Conservation (phyloP, 768 basidiomycete species). For the Collybia sp. region DNA sequence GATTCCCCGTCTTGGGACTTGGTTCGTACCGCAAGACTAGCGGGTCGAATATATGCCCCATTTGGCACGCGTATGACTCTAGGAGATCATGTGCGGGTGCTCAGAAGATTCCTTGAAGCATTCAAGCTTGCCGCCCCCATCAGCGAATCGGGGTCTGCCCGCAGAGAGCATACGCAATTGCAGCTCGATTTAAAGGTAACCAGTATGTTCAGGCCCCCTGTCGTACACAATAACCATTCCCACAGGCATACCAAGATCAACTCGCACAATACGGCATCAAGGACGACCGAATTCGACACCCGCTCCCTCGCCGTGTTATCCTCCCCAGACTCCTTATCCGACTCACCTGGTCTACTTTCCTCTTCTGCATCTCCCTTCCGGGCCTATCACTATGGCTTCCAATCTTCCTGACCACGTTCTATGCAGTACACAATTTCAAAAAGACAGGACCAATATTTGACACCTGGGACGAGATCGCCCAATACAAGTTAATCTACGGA, state of each 20-base stretch:
- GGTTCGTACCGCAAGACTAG: slow-evolving; percentile 70
- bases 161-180: slow-evolving; percentile 25
- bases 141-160: slow-evolving; percentile 15
- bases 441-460: slow-evolving; percentile 80
- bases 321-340: slow-evolving; percentile 64
- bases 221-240: not conserved
- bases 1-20: slow-evolving; percentile 85
- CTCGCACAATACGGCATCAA: slow-evolving; percentile 68
- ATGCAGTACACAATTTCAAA: slow-evolving; percentile 72
- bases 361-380: slow-evolving; percentile 64
- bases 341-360: slow-evolving; percentile 53
- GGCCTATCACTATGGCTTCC: slow-evolving; percentile 84
- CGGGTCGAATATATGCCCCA: slow-evolving; percentile 79
- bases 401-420: slow-evolving; percentile 65
- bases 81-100: slow-evolving; percentile 79
- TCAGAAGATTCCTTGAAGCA: slow-evolving; percentile 68
- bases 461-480: slow-evolving; percentile 87
- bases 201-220: not conserved
- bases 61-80: slow-evolving; percentile 83
- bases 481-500: slow-evolving; percentile 85
- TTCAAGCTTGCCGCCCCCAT: slow-evolving; percentile 46
- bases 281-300: slow-evolving; percentile 78
- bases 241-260: slow-evolving; percentile 70
- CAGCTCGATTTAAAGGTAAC: slow-evolving; percentile 58
- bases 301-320: slow-evolving; percentile 49